Conservation (phyloP, 176 grass and related monocot species). For the Sorghum bicolor region DNA sequence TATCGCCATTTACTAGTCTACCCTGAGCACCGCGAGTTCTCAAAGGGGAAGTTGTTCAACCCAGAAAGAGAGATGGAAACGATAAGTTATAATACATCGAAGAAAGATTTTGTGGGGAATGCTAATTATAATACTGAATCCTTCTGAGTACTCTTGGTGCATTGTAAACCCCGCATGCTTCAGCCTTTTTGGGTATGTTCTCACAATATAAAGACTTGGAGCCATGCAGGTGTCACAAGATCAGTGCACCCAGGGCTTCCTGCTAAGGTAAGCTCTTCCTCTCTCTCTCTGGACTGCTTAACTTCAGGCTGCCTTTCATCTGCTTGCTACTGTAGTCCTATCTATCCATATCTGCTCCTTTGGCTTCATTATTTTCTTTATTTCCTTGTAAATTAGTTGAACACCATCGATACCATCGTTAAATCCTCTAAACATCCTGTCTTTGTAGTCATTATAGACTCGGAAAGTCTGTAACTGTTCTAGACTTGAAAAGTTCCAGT, state of each 20-base stretch:
- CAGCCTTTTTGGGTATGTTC: slow-evolving; percentile 25
- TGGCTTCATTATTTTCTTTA: neutral
- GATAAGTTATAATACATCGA: slow-evolving; percentile 3
- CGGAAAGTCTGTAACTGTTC: neutral
- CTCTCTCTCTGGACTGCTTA: neutral
- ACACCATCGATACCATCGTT: neutral
- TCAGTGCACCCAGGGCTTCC: slow-evolving; percentile 46
- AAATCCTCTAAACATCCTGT: neutral
- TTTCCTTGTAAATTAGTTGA: neutral
- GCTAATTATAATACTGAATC: slow-evolving; percentile 21
- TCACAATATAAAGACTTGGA: slow-evolving; percentile 37
- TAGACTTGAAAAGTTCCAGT: neutral
- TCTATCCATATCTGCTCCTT: neutral
- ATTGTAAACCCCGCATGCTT: slow-evolving; percentile 38
- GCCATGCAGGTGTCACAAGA: slow-evolving; percentile 46
- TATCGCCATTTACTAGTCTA: neutral
- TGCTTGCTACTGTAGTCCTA: neutral
- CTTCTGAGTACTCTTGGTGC: neutral
- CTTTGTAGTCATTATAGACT: slow-evolving; percentile 9
- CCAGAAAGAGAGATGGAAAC: neutral
- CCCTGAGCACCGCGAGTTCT: slow-evolving; percentile 14
- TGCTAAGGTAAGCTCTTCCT: slow-evolving; percentile 32
- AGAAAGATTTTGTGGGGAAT: slow-evolving; percentile 35
- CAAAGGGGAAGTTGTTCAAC: neutral
- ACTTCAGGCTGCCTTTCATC: slow-evolving; percentile 15